A percentile compares a stretch with the other conserved stretches of the same genome.
phyloP scores from a whole-genome alignment of 345 rosid species.

The Nasturtium officinale region DNA sequence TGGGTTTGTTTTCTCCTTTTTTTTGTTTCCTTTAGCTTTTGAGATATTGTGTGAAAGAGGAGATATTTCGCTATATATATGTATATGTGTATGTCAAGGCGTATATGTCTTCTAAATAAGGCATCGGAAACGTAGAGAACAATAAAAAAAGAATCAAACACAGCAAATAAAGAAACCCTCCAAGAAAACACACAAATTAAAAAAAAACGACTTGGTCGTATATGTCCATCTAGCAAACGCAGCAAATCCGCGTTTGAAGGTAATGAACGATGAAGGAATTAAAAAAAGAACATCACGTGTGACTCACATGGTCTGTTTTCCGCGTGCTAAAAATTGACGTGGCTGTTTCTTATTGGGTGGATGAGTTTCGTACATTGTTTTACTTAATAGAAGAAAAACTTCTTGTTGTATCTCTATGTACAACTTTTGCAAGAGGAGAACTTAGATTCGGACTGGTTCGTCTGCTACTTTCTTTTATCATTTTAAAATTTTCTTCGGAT shows the following conservation, averaged over 20 bases:
- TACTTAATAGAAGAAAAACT: constrained; percentile 3
- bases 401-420: constrained; percentile 6
- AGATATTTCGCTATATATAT: background rate
- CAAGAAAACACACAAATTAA: background rate
- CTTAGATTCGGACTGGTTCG: constrained; percentile 19
- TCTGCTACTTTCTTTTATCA: background rate
- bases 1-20: background rate
- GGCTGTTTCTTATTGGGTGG: constrained; percentile 13
- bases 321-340: constrained; percentile 23
- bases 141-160: constrained; percentile 33
- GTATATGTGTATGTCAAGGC: constrained; percentile 22
- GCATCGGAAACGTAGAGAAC: constrained; percentile 37
- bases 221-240: constrained; percentile 18
- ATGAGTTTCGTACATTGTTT: background rate
- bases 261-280: background rate
- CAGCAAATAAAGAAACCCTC: constrained; percentile 27
- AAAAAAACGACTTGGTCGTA: constrained; percentile 35
- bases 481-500: background rate
- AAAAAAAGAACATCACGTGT: constrained; percentile 12
- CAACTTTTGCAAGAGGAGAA: constrained; percentile 21
- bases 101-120: constrained; percentile 38
- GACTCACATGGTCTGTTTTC: constrained; percentile 17
- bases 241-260: constrained; percentile 34
- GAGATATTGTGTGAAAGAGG: background rate
- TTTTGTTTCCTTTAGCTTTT: constrained; percentile 6